Conservation (phyloP, 2,329 filamentous ascomycete species). For the Penicillium sp. region DNA sequence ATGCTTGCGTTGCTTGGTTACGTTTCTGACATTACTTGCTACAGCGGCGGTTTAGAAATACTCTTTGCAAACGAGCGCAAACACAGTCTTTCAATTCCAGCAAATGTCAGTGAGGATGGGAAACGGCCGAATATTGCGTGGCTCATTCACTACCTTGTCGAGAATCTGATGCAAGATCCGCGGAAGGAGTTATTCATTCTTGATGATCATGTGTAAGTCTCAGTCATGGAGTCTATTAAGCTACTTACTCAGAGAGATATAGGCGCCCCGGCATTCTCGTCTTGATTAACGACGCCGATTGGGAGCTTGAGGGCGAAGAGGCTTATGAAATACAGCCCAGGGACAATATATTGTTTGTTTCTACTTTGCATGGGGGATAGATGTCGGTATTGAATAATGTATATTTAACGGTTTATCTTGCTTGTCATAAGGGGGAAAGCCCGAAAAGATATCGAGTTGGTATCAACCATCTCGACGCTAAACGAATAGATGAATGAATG, state of each 20-base stretch:
- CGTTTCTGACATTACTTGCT: not conserved
- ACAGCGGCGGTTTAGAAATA: slow-evolving; percentile 85
- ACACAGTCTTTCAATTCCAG: slow-evolving; percentile 66
- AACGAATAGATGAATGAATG: not conserved
- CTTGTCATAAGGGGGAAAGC: slow-evolving; percentile 5
- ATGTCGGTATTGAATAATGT: slow-evolving; percentile 6
- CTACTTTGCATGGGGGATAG: slow-evolving; percentile 89
- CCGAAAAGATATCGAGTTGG: slow-evolving; percentile 1
- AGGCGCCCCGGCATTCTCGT: slow-evolving; percentile 95
- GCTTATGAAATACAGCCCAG: slow-evolving; percentile 75
- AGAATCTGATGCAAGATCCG: slow-evolving; percentile 77
- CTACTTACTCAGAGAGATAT: slow-evolving; percentile 14
- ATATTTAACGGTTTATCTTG: slow-evolving; percentile 4
- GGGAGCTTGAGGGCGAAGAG: slow-evolving; percentile 95
- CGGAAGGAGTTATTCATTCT: slow-evolving; percentile 87
- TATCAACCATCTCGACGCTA: not conserved
- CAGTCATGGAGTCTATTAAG: slow-evolving; percentile 16
- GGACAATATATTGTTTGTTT: slow-evolving; percentile 94
- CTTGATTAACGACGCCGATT: slow-evolving; percentile 95
- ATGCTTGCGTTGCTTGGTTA: not conserved
- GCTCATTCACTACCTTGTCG: slow-evolving; percentile 74
- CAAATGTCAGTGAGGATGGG: slow-evolving; percentile 54
- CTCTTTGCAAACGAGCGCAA: slow-evolving; percentile 81
- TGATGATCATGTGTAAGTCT: slow-evolving; percentile 82
- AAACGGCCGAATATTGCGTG: slow-evolving; percentile 65